Conservation (phyloP, 116 monocot species). For the Papilionanthe hybrid region DNA sequence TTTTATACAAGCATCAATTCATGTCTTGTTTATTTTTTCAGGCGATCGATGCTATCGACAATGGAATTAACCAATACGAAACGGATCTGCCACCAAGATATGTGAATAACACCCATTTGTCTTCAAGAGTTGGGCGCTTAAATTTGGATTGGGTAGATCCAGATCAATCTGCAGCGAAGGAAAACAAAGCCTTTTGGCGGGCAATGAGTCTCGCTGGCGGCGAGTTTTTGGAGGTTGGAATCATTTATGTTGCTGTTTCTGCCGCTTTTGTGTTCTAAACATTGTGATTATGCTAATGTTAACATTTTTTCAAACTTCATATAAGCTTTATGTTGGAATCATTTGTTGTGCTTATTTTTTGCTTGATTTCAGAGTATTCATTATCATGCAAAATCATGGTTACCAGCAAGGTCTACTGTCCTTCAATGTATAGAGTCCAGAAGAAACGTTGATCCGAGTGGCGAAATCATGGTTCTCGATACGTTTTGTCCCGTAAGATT, state of each 20-base stretch:
- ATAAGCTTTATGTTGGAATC: background rate
- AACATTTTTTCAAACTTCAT: background rate
- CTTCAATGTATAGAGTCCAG: slow-evolving; percentile 62
- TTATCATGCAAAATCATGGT: slow-evolving; percentile 78
- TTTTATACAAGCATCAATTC: background rate
- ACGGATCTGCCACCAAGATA: slow-evolving; percentile 85
- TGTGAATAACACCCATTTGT: slow-evolving; percentile 76
- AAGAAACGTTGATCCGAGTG: slow-evolving; percentile 63
- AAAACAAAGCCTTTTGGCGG: slow-evolving; percentile 82
- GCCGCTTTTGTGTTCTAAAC: background rate
- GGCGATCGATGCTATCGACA: slow-evolving; percentile 98
- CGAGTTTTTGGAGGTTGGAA: slow-evolving; percentile 85
- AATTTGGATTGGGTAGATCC: slow-evolving; percentile 93
- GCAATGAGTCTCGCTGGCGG: slow-evolving; percentile 81
- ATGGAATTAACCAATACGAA: slow-evolving; percentile 83
- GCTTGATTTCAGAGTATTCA: slow-evolving; percentile 49
- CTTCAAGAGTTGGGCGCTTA: slow-evolving; percentile 73
- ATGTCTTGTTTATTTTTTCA: slow-evolving; percentile 10
- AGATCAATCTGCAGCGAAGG: slow-evolving; percentile 84
- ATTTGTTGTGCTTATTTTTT: background rate
- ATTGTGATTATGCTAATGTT: background rate
- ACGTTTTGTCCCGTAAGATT: slow-evolving; percentile 79
- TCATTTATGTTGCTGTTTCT: background rate
- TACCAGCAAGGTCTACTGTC: slow-evolving; percentile 87
- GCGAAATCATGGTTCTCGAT: slow-evolving; percentile 84